Evolutionary conservation across 805 yeast genomes (phyloP).

Genomic region (Spathaspora arborariae): DNA sequence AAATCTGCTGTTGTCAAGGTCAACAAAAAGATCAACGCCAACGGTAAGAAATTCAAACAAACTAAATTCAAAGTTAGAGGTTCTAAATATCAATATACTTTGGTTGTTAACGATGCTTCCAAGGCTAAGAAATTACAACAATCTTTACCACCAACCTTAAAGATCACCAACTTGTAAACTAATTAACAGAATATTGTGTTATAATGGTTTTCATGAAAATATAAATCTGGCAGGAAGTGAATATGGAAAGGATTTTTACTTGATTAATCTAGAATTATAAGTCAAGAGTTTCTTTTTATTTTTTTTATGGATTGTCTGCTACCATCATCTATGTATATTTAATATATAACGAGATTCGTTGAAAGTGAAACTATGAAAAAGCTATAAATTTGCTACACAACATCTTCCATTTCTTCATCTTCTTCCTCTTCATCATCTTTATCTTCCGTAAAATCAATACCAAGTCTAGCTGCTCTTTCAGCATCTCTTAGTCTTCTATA

Average conservation of each 20-base stretch:
- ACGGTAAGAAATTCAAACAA: conserved; percentile 83
- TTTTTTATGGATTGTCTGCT: conserved; percentile 1
- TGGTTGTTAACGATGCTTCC: conserved; percentile 90
- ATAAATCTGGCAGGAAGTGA: background rate
- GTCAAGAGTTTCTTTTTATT: background rate
- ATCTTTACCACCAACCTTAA: conserved; percentile 92
- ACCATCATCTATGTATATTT: conserved; percentile 10
- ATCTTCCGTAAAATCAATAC: conserved; percentile 38
- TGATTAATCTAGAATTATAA: background rate
- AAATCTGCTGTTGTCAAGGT: conserved; percentile 90
- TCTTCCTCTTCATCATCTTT: conserved; percentile 60
- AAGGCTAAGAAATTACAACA: conserved; percentile 97
- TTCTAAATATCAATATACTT: conserved; percentile 88
- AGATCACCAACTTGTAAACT: conserved; percentile 51
- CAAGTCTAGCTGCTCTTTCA: conserved; percentile 65
- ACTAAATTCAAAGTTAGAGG: conserved; percentile 99
- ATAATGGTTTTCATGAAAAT: background rate
- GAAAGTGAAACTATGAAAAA: background rate
- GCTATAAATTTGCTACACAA: conserved; percentile 15
- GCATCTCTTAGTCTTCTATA: conserved; percentile 76
- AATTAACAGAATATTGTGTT: background rate
- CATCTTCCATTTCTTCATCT: conserved; percentile 76
- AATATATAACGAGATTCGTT: conserved; percentile 8
- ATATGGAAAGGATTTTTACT: background rate
- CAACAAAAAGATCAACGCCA: conserved; percentile 76